Evolutionary conservation across 2,329 filamentous ascomycete genomes (phyloP).

Genomic region (Scedosporium apiospermum): DNA sequence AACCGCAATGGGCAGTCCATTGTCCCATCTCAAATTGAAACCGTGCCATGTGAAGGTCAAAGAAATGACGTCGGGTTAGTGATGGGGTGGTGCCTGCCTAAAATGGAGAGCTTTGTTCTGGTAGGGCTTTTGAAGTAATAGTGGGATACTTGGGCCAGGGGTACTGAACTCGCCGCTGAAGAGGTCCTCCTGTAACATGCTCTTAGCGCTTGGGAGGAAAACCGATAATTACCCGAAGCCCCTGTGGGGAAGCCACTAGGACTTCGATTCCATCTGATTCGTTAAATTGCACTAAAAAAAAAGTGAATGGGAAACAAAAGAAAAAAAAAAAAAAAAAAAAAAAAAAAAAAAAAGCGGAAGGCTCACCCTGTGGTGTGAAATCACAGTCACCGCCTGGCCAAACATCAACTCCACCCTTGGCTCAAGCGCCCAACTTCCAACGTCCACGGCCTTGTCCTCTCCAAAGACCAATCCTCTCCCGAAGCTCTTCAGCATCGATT

Average conservation of each 20-base stretch:
- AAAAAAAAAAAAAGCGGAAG: neutral
- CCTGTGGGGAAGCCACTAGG: neutral
- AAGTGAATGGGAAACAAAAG: neutral
- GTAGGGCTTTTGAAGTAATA: neutral
- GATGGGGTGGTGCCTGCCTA: neutral
- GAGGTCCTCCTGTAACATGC: neutral
- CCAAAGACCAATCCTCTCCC: neutral
- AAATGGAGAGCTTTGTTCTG: neutral
- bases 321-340: neutral
- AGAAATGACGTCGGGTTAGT: neutral
- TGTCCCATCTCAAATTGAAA: too few relatives aligned
- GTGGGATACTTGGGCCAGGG: neutral
- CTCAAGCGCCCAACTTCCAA: slow-evolving; percentile 2
- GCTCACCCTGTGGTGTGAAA: neutral
- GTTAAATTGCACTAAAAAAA: neutral
- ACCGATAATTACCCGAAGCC: neutral
- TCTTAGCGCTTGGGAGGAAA: neutral
- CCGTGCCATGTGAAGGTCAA: neutral
- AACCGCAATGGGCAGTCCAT: neutral
- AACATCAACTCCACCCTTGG: slow-evolving; percentile 4
- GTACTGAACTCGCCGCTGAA: neutral
- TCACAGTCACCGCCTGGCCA: slow-evolving; percentile 5
- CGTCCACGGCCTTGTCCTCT: neutral
- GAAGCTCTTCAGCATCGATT: neutral
- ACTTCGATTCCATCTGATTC: neutral